Evolutionary conservation across 164 flowering plant species (phyloP).

Genomic region (Vitis vinifera): DNA sequence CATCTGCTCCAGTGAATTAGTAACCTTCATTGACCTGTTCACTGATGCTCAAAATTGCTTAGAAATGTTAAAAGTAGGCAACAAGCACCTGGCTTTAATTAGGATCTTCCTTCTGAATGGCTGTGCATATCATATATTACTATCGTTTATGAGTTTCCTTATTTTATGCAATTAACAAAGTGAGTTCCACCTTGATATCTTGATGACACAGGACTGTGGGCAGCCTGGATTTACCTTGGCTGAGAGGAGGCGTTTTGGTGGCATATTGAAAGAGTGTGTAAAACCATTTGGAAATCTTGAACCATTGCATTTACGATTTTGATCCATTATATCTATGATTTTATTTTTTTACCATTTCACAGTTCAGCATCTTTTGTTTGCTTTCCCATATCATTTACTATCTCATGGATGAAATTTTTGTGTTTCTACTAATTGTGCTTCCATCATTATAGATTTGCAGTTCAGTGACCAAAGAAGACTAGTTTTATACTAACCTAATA

Average conservation of each 20-base stretch:
- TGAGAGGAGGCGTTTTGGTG: conserved; percentile 83
- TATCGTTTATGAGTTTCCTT: too few relatives aligned
- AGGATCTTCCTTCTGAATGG: too few relatives aligned
- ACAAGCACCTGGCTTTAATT: not conserved
- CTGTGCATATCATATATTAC: too few relatives aligned
- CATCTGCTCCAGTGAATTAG: not conserved
- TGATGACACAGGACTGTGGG: conserved; percentile 76
- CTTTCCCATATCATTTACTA: too few relatives aligned
- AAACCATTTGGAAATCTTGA: not conserved
- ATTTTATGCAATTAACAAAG: not conserved
- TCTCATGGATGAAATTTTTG: too few relatives aligned
- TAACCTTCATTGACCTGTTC: not conserved
- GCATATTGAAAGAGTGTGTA: conserved; percentile 72
- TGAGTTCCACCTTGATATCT: conserved; percentile 10
- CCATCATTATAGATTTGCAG: too few relatives aligned
- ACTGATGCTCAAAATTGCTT: not conserved
- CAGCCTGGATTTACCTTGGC: conserved; percentile 95
- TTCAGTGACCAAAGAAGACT: too few relatives aligned
- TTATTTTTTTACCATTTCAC: not conserved
- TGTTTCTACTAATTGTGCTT: too few relatives aligned
- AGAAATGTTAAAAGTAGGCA: not conserved
- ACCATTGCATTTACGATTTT: not conserved
- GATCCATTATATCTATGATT: not conserved
- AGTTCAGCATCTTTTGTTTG: too few relatives aligned
- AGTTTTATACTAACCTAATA: too few relatives aligned